phyloP scores from a whole-genome alignment of 1,139 yeast genomes.

The Taphrina sp. region DNA sequence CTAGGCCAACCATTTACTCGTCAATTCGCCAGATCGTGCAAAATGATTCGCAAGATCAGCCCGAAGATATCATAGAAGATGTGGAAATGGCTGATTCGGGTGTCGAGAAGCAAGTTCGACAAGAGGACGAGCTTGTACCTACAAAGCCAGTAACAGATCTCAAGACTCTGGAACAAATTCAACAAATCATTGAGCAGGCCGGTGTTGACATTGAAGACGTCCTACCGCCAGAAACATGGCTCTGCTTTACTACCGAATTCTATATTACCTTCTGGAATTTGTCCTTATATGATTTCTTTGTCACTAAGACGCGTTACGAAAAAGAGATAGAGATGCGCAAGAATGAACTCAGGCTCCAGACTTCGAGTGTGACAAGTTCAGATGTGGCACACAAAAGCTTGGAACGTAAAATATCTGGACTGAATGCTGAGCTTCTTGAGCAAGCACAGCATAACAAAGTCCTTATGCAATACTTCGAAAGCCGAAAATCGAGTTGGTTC shows the following conservation, averaged over 20 bases:
- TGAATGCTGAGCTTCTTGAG: neutral
- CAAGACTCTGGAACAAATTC: neutral
- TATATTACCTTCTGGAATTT: conserved; percentile 72
- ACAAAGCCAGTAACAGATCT: neutral
- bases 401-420: neutral
- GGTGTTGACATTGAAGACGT: neutral
- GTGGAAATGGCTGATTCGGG: conserved; percentile 5
- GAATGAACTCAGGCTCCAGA: conserved; percentile 33
- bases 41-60: neutral
- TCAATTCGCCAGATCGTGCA: conserved; percentile 40
- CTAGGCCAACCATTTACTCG: conserved; percentile 57
- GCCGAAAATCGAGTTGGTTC: too few relatives aligned
- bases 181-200: neutral
- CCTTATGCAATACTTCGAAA: too few relatives aligned
- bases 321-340: conserved; percentile 47
- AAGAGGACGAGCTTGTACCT: neutral
- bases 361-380: neutral
- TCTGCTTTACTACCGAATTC: conserved; percentile 46
- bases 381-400: neutral
- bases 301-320: conserved; percentile 54
- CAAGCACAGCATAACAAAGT: neutral
- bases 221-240: neutral
- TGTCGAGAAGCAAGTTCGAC: too few relatives aligned
- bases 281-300: conserved; percentile 70
- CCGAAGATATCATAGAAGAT: neutral